Evolutionary conservation across 805 yeast species (phyloP).

Genomic region (Candida endomychidarum): DNA sequence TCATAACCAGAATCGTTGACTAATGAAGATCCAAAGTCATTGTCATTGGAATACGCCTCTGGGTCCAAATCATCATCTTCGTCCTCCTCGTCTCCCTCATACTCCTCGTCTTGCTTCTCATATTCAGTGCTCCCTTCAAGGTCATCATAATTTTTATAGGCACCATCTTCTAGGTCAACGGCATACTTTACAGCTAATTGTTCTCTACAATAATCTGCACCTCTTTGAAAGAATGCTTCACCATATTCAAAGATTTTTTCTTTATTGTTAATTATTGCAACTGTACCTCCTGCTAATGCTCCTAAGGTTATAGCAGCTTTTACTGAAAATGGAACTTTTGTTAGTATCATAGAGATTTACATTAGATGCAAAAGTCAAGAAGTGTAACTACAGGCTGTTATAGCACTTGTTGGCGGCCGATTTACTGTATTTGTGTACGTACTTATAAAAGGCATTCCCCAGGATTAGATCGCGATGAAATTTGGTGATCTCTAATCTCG

Average conservation of each 20-base stretch:
- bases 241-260: conserved; percentile 30
- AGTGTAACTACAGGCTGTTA: too few relatives aligned
- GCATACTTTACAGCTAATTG: conserved; percentile 11
- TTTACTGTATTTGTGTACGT: conserved; percentile 1
- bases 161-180: conserved; percentile 11
- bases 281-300: conserved; percentile 33
- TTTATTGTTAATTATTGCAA: conserved; percentile 29
- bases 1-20: conserved; percentile 1
- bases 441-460: conserved; percentile 8
- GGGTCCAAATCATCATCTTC: neutral
- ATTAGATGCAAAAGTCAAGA: too few relatives aligned
- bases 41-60: conserved; percentile 1
- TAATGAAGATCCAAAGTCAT: too few relatives aligned
- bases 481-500: too few relatives aligned
- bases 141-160: conserved; percentile 1
- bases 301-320: conserved; percentile 35
- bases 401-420: too few relatives aligned
- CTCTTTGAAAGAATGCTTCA: conserved; percentile 27
- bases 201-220: conserved; percentile 29
- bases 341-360: conserved; percentile 11
- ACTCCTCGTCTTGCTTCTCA: neutral
- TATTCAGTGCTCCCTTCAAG: conserved; percentile 7
- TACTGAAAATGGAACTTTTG: conserved; percentile 31
- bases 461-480: neutral
- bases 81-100: neutral